A percentile compares a stretch with the other conserved stretches of the same genome.
These are phyloP conservation scores for Alternaria arborescens DNA, from an alignment of 2,329 filamentous ascomycete genomes.

Conservation along the genomic window DNA sequence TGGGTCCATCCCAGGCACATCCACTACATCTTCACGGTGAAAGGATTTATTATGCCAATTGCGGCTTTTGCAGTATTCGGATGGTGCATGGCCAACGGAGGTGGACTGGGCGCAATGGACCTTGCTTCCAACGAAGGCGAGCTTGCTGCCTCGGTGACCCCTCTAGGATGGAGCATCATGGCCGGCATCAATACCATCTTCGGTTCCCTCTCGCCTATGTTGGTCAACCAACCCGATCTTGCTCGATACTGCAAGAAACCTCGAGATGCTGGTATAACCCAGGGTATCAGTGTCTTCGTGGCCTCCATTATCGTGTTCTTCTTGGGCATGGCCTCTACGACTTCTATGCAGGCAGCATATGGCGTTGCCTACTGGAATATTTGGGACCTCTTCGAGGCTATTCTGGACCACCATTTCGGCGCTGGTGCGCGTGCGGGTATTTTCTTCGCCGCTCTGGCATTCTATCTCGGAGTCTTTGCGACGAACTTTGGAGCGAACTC, in stretches of 20 bases:
- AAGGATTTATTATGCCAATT: conserved; percentile 45
- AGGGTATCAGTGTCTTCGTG: conserved; percentile 50
- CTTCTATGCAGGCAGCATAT: conserved; percentile 45
- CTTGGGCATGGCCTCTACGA: conserved; percentile 37
- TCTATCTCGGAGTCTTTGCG: conserved; percentile 53
- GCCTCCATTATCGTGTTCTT: conserved; percentile 12
- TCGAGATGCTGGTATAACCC: conserved; percentile 39
- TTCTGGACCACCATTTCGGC: conserved; percentile 53
- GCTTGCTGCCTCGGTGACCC: conserved; percentile 14
- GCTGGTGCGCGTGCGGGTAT: conserved; percentile 51
- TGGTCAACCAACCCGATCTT: conserved; percentile 55
- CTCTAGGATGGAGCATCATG: conserved; percentile 51
- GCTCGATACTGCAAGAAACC: conserved; percentile 51
- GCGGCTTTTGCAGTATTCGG: conserved; percentile 48
- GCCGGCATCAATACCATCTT: conserved; percentile 55
- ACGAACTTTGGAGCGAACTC: conserved; percentile 56
- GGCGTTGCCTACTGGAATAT: conserved; percentile 56
- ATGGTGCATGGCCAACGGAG: conserved; percentile 48
- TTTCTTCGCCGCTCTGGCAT: conserved; percentile 51
- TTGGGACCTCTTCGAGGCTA: conserved; percentile 57
- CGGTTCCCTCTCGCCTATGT: conserved; percentile 52
- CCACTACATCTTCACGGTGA: conserved; percentile 36
- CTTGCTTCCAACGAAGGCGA: conserved; percentile 18
- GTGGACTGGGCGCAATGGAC: conserved; percentile 33
- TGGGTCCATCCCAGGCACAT: conserved; percentile 47